Evolutionary conservation across 306 rosid genomes (phyloP).

Genomic region (Geum urbanum): DNA sequence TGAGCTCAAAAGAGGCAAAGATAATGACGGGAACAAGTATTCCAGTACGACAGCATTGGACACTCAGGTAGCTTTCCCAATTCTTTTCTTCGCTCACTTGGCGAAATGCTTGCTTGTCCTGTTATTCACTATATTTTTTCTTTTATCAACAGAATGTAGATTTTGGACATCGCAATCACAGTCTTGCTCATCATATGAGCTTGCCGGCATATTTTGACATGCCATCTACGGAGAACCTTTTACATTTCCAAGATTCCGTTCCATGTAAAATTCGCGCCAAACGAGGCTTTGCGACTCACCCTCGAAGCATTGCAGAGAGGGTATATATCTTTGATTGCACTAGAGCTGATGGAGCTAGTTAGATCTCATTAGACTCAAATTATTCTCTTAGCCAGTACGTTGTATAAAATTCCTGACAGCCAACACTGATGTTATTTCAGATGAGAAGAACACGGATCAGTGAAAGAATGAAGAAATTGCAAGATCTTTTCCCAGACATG

Average conservation of each 20-base stretch:
- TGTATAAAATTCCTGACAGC: background rate
- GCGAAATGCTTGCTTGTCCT: slow-evolving; percentile 7
- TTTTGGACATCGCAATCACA: slow-evolving; percentile 31
- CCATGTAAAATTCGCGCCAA: slow-evolving; percentile 83
- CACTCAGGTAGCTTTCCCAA: slow-evolving; percentile 40
- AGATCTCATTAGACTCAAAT: background rate
- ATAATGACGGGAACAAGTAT: slow-evolving; percentile 46
- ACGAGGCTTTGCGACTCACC: slow-evolving; percentile 93
- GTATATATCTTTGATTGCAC: slow-evolving; percentile 31
- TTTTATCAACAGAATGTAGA: slow-evolving; percentile 35
- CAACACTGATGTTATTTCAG: slow-evolving; percentile 28
- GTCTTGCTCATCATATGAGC: slow-evolving; percentile 69
- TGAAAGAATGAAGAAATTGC: slow-evolving; percentile 75
- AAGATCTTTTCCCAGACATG: slow-evolving; percentile 71
- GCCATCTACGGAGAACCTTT: slow-evolving; percentile 44
- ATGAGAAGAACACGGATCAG: slow-evolving; percentile 77
- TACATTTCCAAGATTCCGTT: slow-evolving; percentile 55
- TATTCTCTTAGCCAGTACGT: background rate
- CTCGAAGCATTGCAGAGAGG: slow-evolving; percentile 96
- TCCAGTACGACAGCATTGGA: slow-evolving; percentile 49
- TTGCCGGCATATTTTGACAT: slow-evolving; percentile 53
- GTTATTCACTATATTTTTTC: slow-evolving; percentile 4
- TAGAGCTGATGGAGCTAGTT: background rate
- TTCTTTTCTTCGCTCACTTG: background rate
- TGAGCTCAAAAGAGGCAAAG: slow-evolving; percentile 47